Evolutionary conservation across 2,329 filamentous ascomycete species (phyloP), one percentile per base, ranked within the genome.

Genomic region (Ascochyta pisi): DNA sequence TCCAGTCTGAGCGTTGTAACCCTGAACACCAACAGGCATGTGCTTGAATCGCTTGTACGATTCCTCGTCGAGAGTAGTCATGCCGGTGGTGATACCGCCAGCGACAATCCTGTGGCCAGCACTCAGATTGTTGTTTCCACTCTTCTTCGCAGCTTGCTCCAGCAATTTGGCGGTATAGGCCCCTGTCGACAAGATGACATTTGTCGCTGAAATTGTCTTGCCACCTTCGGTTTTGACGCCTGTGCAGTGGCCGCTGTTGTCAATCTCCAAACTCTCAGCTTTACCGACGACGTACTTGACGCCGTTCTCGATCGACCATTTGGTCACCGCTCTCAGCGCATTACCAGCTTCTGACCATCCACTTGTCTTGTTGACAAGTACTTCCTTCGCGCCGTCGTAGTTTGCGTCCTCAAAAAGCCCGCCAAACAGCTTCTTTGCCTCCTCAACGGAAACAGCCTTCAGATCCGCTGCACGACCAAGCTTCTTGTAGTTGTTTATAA

Each of bases 341-440:
- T 87, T 84, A 3, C 83, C 84, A 2, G 86, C 86, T n/a, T 84
- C 84, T 6, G 81, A 85, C 84, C 85, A 89, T 1, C 86, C 86
- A 68, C 83, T 85, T 29, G 79, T 82, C 57, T 79, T 82, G 76
- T 88, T 88, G 40, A 88, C 74, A 13, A 86, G 76, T 3, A 88
- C 84, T 62, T 86, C 82, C 62, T 82, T 84, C 41, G 83, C 84
- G 2, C 79, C 84, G 0, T 76, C 77, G 63, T 86, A 88, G 52
- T 88, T 84, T 2, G 86, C 84, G 39, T 85, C 80, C 9, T 82
- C 78, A 54, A 88, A 88, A 1, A 88, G 66, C 0, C 86, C 86
- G 3, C 78, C 81, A 57, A 85, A 87, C 51, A 86, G 62, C 64
- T 82, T 80, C 34, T 84, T 83, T 58, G 86, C 82, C 50, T 81